Base-by-base conservation (phyloP, 805 yeast species). In the Candida peoriensis region DNA sequence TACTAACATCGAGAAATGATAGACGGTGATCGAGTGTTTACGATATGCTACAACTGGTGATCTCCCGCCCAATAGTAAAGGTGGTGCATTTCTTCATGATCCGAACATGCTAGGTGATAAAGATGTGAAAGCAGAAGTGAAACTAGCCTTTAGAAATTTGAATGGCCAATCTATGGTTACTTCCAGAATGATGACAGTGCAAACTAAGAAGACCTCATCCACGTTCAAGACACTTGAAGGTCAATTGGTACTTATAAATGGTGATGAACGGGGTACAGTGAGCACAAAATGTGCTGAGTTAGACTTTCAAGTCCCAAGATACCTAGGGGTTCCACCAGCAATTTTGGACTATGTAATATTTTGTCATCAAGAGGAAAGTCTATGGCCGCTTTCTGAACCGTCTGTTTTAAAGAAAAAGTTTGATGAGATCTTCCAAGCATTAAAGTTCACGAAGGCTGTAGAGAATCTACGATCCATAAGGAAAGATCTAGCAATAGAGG, bases 321-420 rank as follows among this genome's bases (percentile, higher is more conserved):
- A 78, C 43, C 65, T 93, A 37, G 99, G 98, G 6, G 95, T 89
- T 1, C 83, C 96, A 0, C 75, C 76, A 39, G 84, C 97, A 0
- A 76, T 93, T 36, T 61, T 93, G 33, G 96, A 90, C 46, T 86
- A 87, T 55, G 98, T 93, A 27, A 80, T 90, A 2, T 93, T 93
- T 60, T 90, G 98, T 52, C 99, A 93, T 53, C 99, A 93, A 57
- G 99, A 93, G 52, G 99, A 93, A 41, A 80, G 90, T 48, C 60
- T 87, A 20, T 93, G 99, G 99, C 99, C 99, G 2, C 66, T 93
- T 31, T 76, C 89, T 47, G 99, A 93, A 58, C 94, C 98, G 1
- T 70, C 95, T 3, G 72, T 72, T 10, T 69, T 93, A 54, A 94
- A 93, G 60, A 89, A 89, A 60, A 73, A 90, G 34, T 94, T 93